phyloP scores from a whole-genome alignment of 2,329 filamentous ascomycete species.

The Pseudogymnoascus sp. region DNA sequence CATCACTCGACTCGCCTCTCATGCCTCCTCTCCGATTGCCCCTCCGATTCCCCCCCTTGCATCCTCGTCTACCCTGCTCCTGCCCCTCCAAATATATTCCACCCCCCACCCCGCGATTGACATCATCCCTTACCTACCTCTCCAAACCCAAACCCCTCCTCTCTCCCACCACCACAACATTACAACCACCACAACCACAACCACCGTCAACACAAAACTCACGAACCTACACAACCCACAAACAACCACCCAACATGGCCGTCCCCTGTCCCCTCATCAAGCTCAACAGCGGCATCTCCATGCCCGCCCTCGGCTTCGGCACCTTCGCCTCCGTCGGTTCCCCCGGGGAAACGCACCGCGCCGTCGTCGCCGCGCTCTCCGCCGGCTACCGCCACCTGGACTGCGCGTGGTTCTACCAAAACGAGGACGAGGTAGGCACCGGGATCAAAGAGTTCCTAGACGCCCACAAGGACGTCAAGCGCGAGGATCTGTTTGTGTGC shows the following conservation, averaged over 20 bases:
- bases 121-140: not conserved
- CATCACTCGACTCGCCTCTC: not conserved
- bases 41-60: not conserved
- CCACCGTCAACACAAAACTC: not conserved
- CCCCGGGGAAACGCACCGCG: slow-evolving; percentile 37
- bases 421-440: slow-evolving; percentile 75
- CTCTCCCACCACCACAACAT: not conserved
- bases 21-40: not conserved
- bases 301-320: slow-evolving; percentile 39
- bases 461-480: slow-evolving; percentile 50
- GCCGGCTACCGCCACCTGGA: slow-evolving; percentile 61
- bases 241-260: slow-evolving; percentile 9
- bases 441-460: slow-evolving; percentile 66
- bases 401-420: slow-evolving; percentile 68
- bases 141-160: not conserved
- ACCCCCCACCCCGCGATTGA: not conserved
- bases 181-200: not conserved
- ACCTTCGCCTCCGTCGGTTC: slow-evolving; percentile 22
- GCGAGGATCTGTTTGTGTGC: slow-evolving; percentile 74
- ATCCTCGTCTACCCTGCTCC: not conserved
- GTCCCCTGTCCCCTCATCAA: slow-evolving; percentile 22
- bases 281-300: slow-evolving; percentile 29
- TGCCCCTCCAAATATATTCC: not conserved
- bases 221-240: not conserved
- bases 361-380: slow-evolving; percentile 52